A percentile compares a stretch with the other conserved stretches of the same genome.
These are phyloP conservation scores for Casuarina glauca DNA, from an alignment of 306 rosid genomes.

Conservation along the genomic window DNA sequence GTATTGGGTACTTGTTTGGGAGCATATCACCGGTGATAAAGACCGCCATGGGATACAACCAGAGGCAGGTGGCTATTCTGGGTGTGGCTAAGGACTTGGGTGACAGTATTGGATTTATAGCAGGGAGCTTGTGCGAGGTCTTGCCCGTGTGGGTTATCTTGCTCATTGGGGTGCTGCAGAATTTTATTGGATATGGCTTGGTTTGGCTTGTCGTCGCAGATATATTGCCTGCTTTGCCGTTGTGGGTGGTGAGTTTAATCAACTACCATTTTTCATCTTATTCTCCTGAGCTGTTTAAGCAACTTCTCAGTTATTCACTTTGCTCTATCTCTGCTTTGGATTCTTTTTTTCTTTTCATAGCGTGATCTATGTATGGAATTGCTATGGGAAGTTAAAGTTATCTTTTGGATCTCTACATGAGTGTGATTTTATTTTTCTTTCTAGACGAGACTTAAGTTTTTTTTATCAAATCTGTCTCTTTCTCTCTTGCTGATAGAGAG, in stretches of 20 bases:
- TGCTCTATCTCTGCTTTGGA: background rate
- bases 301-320: constrained; percentile 1
- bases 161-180: constrained; percentile 59
- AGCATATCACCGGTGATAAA: constrained; percentile 86
- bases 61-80: constrained; percentile 61
- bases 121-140: constrained; percentile 58
- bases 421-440: background rate
- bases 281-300: constrained; percentile 19
- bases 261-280: background rate
- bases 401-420: background rate
- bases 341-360: background rate
- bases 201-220: constrained; percentile 74
- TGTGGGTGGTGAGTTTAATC: constrained; percentile 64
- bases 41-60: constrained; percentile 66
- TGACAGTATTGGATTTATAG: constrained; percentile 70
- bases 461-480: background rate
- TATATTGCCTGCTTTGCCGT: constrained; percentile 49
- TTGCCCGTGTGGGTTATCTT: constrained; percentile 52
- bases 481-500: constrained; percentile 1
- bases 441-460: background rate
- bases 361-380: background rate
- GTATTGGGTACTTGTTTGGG: constrained; percentile 80
- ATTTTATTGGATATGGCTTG: constrained; percentile 66
- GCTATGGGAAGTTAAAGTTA: background rate
- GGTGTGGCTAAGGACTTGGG: constrained; percentile 86